Evolutionary conservation across 2,329 filamentous ascomycete species (phyloP).

Genomic region (Dothistroma pini): DNA sequence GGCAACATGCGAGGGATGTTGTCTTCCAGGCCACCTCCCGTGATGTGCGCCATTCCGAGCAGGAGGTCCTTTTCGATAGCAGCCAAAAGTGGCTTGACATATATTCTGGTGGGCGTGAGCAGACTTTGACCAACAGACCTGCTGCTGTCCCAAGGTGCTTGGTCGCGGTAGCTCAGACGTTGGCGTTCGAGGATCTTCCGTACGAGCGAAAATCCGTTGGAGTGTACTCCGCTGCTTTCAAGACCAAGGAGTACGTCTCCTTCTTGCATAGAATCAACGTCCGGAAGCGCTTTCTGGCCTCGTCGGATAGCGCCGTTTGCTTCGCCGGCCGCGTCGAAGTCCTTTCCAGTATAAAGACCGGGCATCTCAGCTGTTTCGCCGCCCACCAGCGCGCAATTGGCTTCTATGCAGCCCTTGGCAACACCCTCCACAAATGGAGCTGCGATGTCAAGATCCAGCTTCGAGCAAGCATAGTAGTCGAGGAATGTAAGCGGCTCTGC

Average conservation of each 20-base stretch:
- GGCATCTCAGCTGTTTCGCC: constrained; percentile 99
- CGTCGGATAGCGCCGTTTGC: constrained; percentile 78
- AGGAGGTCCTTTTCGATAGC: constrained; percentile 60
- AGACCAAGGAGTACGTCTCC: constrained; percentile 87
- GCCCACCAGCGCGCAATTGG: constrained; percentile 87
- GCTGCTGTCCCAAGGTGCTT: constrained; percentile 69
- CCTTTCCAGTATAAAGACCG: constrained; percentile 80
- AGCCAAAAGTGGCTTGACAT: constrained; percentile 68
- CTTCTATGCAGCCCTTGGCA: constrained; percentile 77
- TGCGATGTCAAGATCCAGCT: constrained; percentile 72
- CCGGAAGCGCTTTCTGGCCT: constrained; percentile 66
- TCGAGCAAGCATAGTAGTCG: constrained; percentile 95
- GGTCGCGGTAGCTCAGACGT: constrained; percentile 66
- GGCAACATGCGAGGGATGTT: constrained; percentile 96
- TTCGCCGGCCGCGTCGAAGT: constrained; percentile 90
- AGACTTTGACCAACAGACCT: constrained; percentile 69
- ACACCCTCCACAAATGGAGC: constrained; percentile 89
- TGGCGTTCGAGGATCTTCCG: constrained; percentile 79
- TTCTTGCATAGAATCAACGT: constrained; percentile 67
- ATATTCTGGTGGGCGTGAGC: constrained; percentile 87
- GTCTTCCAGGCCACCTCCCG: constrained; percentile 85
- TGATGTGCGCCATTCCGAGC: constrained; percentile 96
- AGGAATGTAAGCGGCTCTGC: constrained; percentile 95
- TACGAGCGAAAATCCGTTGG: constrained; percentile 96
- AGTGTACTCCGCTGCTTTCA: constrained; percentile 82